Evolutionary conservation across 1,284 basidiomycete species (phyloP), one percentile per base, ranked within the genome.

Genomic region (Peniophora sp.): DNA sequence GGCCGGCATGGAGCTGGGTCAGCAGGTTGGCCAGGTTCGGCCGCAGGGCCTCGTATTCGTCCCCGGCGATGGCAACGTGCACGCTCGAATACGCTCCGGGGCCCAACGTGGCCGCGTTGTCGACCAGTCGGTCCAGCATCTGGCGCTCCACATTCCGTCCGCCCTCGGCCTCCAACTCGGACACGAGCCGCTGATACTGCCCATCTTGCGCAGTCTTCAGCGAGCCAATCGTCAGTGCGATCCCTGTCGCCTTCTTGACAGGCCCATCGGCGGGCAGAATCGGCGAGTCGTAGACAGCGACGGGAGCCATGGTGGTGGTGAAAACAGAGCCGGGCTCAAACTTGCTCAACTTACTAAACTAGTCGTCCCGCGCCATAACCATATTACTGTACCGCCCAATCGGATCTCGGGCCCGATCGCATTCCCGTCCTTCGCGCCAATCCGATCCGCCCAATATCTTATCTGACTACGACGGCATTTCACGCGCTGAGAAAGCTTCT

Each of bases 121-220:
- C 88, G 18, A 89, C 68, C 51, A 91, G 66, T 55, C 88, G 74
- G 62, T 91, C 88, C 32, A 90, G 67, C 70, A 91, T 79, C 62
- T 88, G 80, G 57, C 75, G 80, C 58, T 90, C 86, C 39, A 88
- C 81, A 36, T 66, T 62, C 53, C 75, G 65, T 15, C 71, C 62
- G 27, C 27, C 27, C 27, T 32, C 27, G 51, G 66, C 63, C 64
- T 81, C 77, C 48, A 89, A 67, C 52, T 74, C 70, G 3, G 78
- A 73, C 48, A 90, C 74, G 52, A 87, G 65, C 3, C 73, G 67
- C 61, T 90, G 88, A 62, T 91, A 91, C 60, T 74, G 75, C 43
- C 88, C 88, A 62, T 88, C 78, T 61, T 81, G 75, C 3, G 87
- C 87, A 3, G 85, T 87, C 9, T 74, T 69, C 11, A 81, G 74